A percentile compares a stretch with the other conserved stretches of the same genome.
Conservation (phyloP, 768 basidiomycete genomes). For the Chalciporus piperatus region DNA sequence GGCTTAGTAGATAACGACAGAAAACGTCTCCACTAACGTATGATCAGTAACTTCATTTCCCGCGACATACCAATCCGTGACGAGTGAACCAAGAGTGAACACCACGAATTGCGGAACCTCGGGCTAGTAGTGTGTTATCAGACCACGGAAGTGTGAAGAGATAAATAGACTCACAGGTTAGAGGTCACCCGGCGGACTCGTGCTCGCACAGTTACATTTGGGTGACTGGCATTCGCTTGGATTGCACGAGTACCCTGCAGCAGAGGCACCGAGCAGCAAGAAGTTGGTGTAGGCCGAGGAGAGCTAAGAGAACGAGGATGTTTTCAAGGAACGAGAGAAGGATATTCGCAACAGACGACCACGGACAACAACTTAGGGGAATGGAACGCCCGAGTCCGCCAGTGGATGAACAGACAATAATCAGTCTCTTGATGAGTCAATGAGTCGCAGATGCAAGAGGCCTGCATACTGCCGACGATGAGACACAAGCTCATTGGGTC, state of each 20-base stretch:
- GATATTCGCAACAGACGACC: background rate
- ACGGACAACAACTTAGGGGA: background rate
- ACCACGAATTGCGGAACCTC: constrained; percentile 64
- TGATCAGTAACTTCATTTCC: constrained; percentile 84
- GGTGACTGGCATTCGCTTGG: constrained; percentile 62
- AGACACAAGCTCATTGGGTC: no score
- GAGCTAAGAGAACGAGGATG: constrained; percentile 1
- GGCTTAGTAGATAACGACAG: constrained; percentile 18
- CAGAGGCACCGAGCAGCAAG: constrained; percentile 36
- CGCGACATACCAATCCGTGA: constrained; percentile 77
- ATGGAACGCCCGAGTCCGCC: background rate
- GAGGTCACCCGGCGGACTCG: constrained; percentile 69
- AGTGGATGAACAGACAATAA: background rate
- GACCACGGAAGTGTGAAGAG: no score
- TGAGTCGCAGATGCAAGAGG: no score
- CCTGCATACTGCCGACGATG: no score
- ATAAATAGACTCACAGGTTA: constrained; percentile 33
- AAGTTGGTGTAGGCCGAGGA: constrained; percentile 1
- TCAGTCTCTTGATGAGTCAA: no score
- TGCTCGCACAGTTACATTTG: constrained; percentile 69
- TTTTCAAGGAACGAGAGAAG: background rate
- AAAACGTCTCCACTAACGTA: constrained; percentile 44
- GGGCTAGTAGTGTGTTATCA: background rate
- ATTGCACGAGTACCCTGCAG: constrained; percentile 74
- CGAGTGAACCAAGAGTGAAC: no score